Conservation (phyloP, 148 eudicot species). For the Amaranthus cruentus region DNA sequence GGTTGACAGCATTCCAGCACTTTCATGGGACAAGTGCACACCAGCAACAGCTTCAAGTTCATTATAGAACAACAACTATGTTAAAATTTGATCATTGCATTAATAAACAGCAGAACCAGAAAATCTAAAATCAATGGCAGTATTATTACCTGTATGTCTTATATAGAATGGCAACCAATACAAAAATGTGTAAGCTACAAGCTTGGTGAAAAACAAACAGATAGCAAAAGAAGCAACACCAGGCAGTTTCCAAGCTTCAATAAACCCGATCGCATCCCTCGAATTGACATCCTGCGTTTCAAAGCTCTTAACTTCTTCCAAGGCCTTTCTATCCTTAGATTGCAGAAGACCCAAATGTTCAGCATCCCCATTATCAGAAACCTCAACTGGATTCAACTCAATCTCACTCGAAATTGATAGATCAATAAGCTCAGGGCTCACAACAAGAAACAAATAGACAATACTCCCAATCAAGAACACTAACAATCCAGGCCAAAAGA, state of each 20-base stretch:
- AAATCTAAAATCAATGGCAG: neutral
- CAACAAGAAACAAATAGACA: slow-evolving; percentile 66
- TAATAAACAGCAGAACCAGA: slow-evolving; percentile 3
- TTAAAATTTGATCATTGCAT: slow-evolving; percentile 10
- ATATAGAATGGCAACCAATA: slow-evolving; percentile 97
- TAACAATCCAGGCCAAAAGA: slow-evolving; percentile 70
- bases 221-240: slow-evolving; percentile 79
- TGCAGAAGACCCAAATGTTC: slow-evolving; percentile 37
- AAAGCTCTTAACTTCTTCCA: slow-evolving; percentile 13
- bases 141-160: slow-evolving; percentile 70
- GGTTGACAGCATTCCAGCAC: slow-evolving; percentile 86
- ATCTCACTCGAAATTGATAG: slow-evolving; percentile 40
- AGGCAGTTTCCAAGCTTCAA: slow-evolving; percentile 90
- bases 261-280: slow-evolving; percentile 67
- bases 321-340: slow-evolving; percentile 21
- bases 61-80: slow-evolving; percentile 10
- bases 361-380: slow-evolving; percentile 34
- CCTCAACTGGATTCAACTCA: slow-evolving; percentile 44
- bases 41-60: slow-evolving; percentile 77
- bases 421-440: slow-evolving; percentile 58
- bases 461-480: slow-evolving; percentile 44
- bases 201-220: slow-evolving; percentile 93
- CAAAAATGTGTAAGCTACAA: slow-evolving; percentile 92
- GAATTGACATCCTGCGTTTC: slow-evolving; percentile 16
- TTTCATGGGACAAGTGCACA: slow-evolving; percentile 68